A percentile compares a stretch with the other conserved stretches of the same genome.
Conservation (phyloP, 257 asterid species). For the Salvia splendens region DNA sequence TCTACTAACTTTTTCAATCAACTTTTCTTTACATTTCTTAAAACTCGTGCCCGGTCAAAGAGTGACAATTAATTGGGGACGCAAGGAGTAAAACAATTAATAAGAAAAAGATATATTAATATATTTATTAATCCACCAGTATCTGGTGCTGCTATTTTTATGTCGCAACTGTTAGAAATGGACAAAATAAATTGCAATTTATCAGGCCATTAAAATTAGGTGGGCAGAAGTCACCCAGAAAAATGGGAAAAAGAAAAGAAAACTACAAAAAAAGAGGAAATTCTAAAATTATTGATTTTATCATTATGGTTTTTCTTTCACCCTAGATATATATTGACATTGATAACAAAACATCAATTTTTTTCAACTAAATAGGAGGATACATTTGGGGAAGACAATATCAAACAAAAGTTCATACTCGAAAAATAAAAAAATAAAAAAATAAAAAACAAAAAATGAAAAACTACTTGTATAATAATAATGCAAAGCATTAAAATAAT, state of each 20-base stretch:
- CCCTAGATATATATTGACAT: background rate
- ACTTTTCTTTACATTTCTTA: too few relatives aligned
- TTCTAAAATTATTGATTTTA: background rate
- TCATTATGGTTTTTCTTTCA: background rate
- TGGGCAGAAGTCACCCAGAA: conserved; percentile 22
- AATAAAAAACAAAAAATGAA: too few relatives aligned
- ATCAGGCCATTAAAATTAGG: conserved; percentile 19
- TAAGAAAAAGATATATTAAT: background rate
- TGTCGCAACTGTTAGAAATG: background rate
- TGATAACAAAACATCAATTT: too few relatives aligned
- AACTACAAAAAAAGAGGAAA: background rate
- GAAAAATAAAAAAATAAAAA: background rate
- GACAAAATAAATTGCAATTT: conserved; percentile 23
- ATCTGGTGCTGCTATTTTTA: conserved; percentile 10
- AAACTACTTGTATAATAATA: too few relatives aligned
- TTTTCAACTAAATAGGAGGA: conserved; percentile 8
- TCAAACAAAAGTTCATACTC: conserved; percentile 13
- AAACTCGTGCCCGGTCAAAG: too few relatives aligned
- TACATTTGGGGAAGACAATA: conserved; percentile 25
- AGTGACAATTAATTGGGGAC: too few relatives aligned
- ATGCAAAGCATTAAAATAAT: background rate
- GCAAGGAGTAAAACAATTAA: background rate
- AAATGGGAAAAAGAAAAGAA: background rate
- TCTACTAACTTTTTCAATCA: too few relatives aligned
- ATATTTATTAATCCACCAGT: background rate